Conservation (phyloP, 805 yeast species). For the Candida maris region DNA sequence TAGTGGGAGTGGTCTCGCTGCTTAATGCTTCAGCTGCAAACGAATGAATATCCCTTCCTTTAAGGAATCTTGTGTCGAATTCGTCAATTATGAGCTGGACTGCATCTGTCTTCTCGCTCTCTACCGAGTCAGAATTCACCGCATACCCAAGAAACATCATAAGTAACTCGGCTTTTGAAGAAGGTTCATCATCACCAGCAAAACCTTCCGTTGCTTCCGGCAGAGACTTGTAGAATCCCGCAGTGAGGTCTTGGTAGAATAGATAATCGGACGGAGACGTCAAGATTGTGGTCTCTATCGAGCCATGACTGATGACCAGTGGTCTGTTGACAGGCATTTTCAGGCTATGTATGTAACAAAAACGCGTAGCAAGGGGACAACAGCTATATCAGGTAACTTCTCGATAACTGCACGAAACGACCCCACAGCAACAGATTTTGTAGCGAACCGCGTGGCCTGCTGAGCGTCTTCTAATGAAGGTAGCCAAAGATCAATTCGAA, state of each 20-base stretch:
- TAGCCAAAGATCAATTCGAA: too few species aligned
- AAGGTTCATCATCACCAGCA: conserved; percentile 84
- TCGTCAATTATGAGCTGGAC: conserved; percentile 70
- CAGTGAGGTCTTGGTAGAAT: conserved; percentile 81
- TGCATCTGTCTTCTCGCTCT: conserved; percentile 46
- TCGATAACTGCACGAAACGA: too few species aligned
- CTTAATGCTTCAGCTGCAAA: conserved; percentile 71
- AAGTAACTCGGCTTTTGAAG: conserved; percentile 79
- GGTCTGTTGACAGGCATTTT: conserved; percentile 54
- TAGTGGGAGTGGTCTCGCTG: conserved; percentile 58
- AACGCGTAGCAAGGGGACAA: conserved; percentile 3
- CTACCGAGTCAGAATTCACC: conserved; percentile 27
- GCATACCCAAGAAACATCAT: conserved; percentile 79
- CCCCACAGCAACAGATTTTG: too few species aligned
- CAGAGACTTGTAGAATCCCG: conserved; percentile 74
- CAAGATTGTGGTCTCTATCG: conserved; percentile 81
- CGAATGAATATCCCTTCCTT: conserved; percentile 80
- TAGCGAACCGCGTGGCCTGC: too few species aligned
- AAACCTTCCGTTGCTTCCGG: conserved; percentile 80
- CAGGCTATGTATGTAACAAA: conserved; percentile 3
- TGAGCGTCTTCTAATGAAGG: too few species aligned
- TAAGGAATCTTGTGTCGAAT: conserved; percentile 77
- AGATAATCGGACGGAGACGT: conserved; percentile 81
- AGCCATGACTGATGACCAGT: conserved; percentile 76
- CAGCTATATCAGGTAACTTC: too few species aligned